Conservation (phyloP, 2,329 filamentous ascomycete genomes). For the Dothideomycetes sp. region DNA sequence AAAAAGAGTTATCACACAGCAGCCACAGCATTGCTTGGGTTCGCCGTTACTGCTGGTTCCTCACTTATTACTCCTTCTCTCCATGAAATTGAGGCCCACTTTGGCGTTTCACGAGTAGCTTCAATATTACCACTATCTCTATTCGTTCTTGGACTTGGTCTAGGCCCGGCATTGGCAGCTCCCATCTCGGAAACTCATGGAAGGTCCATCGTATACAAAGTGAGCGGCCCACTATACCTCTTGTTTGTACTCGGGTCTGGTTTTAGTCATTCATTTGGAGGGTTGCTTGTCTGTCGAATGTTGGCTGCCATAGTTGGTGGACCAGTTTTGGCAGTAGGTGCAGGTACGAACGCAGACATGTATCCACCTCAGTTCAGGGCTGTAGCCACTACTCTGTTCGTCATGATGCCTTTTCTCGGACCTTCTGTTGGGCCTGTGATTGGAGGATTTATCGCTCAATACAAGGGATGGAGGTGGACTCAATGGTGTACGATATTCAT, state of each 20-base stretch:
- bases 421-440: slow-evolving; percentile 33
- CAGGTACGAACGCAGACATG: slow-evolving; percentile 34
- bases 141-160: slow-evolving; percentile 55
- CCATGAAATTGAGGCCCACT: slow-evolving; percentile 40
- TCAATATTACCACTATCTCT: slow-evolving; percentile 52
- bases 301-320: slow-evolving; percentile 27
- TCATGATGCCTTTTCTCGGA: slow-evolving; percentile 34
- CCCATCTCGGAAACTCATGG: slow-evolving; percentile 65
- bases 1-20: slow-evolving; percentile 17
- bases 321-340: slow-evolving; percentile 33
- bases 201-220: slow-evolving; percentile 58
- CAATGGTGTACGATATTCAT: slow-evolving; percentile 38
- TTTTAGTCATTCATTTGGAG: slow-evolving; percentile 54
- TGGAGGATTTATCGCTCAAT: slow-evolving; percentile 35
- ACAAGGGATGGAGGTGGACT: slow-evolving; percentile 34
- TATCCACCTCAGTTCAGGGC: slow-evolving; percentile 28
- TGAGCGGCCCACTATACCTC: slow-evolving; percentile 56
- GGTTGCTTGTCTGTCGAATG: slow-evolving; percentile 59
- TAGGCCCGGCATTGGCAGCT: slow-evolving; percentile 63
- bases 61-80: slow-evolving; percentile 9
- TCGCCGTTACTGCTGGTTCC: slow-evolving; percentile 10
- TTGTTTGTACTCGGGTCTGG: slow-evolving; percentile 37
- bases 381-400: slow-evolving; percentile 27
- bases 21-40: slow-evolving; percentile 16
- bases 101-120: slow-evolving; percentile 45